Percentiles rank a stretch among this genome's conserved stretches.
phyloP scores from a whole-genome alignment of 2,329 filamentous ascomycete species.

The Colletotrichum cereale region DNA sequence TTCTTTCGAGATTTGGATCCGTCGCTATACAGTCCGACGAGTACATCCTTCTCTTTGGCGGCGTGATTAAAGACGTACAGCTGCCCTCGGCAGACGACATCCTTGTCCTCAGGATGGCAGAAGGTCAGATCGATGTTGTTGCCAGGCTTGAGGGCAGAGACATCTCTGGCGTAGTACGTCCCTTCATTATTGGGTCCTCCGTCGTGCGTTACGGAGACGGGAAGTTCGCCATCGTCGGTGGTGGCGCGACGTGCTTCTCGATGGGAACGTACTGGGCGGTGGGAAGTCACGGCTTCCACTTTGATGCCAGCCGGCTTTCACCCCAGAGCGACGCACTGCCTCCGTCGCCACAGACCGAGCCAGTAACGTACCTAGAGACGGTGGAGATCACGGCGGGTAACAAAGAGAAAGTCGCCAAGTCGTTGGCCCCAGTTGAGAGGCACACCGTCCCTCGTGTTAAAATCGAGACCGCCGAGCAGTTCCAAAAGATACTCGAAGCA shows the following conservation, averaged over 20 bases:
- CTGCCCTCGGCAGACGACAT: slow-evolving; percentile 66
- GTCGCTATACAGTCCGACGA: slow-evolving; percentile 48
- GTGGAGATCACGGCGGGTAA: slow-evolving; percentile 28
- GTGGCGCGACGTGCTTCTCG: slow-evolving; percentile 89
- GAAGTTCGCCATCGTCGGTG: slow-evolving; percentile 75
- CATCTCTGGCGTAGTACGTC: slow-evolving; percentile 53
- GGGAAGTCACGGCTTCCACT: slow-evolving; percentile 62
- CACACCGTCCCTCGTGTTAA: slow-evolving; percentile 62
- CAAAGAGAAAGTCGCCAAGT: slow-evolving; percentile 39
- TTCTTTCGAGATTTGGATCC: slow-evolving; percentile 58
- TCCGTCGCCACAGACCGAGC: background rate
- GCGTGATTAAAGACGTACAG: slow-evolving; percentile 56
- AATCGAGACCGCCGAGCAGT: slow-evolving; percentile 66
- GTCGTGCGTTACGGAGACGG: slow-evolving; percentile 60
- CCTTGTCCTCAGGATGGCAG: slow-evolving; percentile 45
- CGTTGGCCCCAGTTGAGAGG: background rate
- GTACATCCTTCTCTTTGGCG: slow-evolving; percentile 56
- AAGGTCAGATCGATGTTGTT: slow-evolving; percentile 46
- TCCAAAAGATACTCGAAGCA: slow-evolving; percentile 68
- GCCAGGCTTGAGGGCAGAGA: slow-evolving; percentile 57
- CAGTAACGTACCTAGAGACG: slow-evolving; percentile 19
- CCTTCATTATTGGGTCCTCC: slow-evolving; percentile 79
- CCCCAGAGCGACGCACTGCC: background rate
- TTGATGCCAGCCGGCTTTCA: slow-evolving; percentile 19
- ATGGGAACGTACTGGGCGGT: slow-evolving; percentile 90